Percentiles rank a stretch among this genome's conserved stretches.
Evolutionary conservation across 1,139 yeast genomes (phyloP).

Genomic region (Geotrichum candidum): DNA sequence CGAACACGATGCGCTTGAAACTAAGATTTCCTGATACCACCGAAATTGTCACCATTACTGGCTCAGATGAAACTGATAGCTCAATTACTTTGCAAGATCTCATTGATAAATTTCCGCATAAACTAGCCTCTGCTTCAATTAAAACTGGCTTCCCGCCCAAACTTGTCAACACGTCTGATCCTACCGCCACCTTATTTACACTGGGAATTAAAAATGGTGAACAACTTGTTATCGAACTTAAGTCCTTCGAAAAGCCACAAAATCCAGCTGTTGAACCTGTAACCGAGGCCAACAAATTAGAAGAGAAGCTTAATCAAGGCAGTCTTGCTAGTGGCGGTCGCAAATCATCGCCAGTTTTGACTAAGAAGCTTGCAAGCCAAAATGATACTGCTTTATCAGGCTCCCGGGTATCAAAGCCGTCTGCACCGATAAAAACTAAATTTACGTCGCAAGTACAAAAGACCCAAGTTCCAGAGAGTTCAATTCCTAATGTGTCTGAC

Average conservation of each 20-base stretch:
- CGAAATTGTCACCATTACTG: conserved; percentile 7
- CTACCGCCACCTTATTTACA: conserved; percentile 31
- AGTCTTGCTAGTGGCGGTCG: neutral
- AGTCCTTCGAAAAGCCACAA: neutral
- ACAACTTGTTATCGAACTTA: conserved; percentile 40
- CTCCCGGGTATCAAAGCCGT: neutral
- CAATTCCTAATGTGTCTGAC: neutral
- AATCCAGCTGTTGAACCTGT: neutral
- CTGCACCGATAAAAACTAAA: neutral
- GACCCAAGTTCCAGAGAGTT: neutral
- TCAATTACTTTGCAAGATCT: conserved; percentile 30
- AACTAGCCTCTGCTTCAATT: conserved; percentile 28
- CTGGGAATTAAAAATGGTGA: conserved; percentile 55
- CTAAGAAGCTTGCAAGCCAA: neutral
- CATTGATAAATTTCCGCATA: conserved; percentile 15
- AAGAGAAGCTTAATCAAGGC: neutral
- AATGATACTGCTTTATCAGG: neutral
- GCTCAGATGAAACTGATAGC: conserved; percentile 23
- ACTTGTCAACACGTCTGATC: conserved; percentile 34
- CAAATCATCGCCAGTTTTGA: neutral
- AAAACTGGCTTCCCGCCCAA: conserved; percentile 61
- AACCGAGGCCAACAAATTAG: neutral
- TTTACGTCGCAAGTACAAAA: conserved; percentile 1
- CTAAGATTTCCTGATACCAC: conserved; percentile 10
- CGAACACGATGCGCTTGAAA: conserved; percentile 14